Conservation (phyloP, 768 basidiomycete genomes). For the Trametes sanguinea region DNA sequence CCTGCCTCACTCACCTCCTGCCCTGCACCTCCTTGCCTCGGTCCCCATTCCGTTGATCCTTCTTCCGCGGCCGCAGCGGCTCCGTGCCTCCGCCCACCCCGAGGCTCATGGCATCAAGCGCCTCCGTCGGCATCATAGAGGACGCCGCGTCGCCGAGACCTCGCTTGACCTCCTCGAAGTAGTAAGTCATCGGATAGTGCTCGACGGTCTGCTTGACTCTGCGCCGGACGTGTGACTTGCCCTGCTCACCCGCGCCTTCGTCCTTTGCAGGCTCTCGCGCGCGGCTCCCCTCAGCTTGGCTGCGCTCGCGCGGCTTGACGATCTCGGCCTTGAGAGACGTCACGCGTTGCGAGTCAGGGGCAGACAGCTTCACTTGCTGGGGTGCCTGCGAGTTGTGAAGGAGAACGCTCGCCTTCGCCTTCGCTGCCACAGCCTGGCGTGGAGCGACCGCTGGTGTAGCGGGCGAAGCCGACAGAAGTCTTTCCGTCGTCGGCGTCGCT, state of each 20-base stretch:
- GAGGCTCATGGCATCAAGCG: too few species aligned
- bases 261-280: background rate
- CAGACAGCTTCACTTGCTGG: constrained; percentile 1
- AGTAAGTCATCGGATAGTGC: constrained; percentile 3
- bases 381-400: constrained; percentile 3
- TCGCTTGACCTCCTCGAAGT: background rate
- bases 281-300: background rate
- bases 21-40: background rate
- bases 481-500: background rate
- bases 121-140: background rate
- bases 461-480: background rate
- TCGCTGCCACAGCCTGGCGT: background rate
- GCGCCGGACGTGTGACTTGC: background rate
- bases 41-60: background rate
- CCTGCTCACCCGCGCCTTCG: background rate
- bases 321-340: background rate
- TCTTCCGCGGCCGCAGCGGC: background rate
- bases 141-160: background rate
- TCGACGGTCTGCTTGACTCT: background rate
- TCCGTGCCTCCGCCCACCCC: background rate
- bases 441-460: background rate
- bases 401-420: constrained; percentile 2
- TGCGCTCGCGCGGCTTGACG: background rate
- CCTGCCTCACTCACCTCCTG: background rate
- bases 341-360: background rate